Evolutionary conservation across 306 rosid species (phyloP), one percentile per base, ranked within the genome.

Genomic region (Acacia melanoxylon): DNA sequence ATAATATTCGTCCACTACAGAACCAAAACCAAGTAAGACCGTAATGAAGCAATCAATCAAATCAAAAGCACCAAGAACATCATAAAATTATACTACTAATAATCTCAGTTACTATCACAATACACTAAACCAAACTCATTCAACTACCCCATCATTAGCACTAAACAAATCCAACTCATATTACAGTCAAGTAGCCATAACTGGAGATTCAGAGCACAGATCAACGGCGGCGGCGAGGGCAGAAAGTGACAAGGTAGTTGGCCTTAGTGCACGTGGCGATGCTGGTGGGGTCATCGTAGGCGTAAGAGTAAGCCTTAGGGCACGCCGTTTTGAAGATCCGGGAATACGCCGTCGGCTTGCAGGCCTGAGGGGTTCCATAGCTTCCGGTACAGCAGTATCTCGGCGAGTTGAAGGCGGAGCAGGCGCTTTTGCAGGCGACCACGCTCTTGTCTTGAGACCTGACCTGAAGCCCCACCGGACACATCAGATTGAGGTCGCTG

Each of bases 281-380:
- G 80, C 99, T 95, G 20, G 98, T 95, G 4, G 99, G 99, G 84
- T 95, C 99, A 75, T 95, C 99, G 2, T 95, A 95, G 54, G 99
- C 99, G 72, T 93, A 95, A 12, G 97, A 93, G 40, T 95, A 92
- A 25, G 98, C 98, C 74, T 87, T 95, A 0, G 99, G 99, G 78
- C 99, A 95, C 1, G 99, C 99, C 4, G 90, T 75, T 87, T 95
- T 92, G 84, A 95, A 95, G 61, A 95, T 93, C 86, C 81, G 86
- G 0, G 99, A 95, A 41, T 95, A 93, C 0, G 90, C 99, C 1
- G 99, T 95, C 11, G 99, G 98, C 86, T 88, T 91, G 62, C 99
- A 93, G 56, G 95, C 51, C 90, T 93, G 98, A 0, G 98, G 97
- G 73, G 81, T 95, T 22, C 93, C 99, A 19, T 65, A 95, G 68